Percentiles rank a stretch among this genome's conserved stretches.
Conservation (phyloP, 352 stramenopile species). For the Phytophthora crassamura region DNA sequence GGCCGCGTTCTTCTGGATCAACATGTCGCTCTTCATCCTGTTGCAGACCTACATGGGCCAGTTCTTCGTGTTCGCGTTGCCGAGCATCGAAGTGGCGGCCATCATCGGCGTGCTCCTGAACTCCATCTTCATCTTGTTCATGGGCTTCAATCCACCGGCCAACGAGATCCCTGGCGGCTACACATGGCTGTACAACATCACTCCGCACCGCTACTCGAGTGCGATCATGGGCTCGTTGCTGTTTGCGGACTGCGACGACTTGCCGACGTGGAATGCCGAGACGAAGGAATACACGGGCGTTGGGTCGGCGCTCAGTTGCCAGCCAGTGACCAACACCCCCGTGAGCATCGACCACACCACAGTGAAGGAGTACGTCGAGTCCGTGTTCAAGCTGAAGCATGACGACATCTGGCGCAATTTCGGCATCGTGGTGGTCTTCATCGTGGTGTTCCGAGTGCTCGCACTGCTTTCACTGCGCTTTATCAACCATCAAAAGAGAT, state of each 20-base stretch:
- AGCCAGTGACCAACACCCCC: slow-evolving; percentile 2
- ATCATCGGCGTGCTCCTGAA: slow-evolving; percentile 43
- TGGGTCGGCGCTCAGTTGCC: not conserved
- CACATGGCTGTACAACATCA: slow-evolving; percentile 47
- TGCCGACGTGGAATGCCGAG: slow-evolving; percentile 20
- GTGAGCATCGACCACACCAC: slow-evolving; percentile 3
- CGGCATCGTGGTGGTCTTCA: slow-evolving; percentile 27
- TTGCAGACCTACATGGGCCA: slow-evolving; percentile 54
- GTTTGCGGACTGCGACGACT: slow-evolving; percentile 32
- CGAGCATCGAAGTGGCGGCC: slow-evolving; percentile 38
- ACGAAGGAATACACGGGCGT: not conserved
- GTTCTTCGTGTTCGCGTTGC: slow-evolving; percentile 45
- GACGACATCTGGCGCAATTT: slow-evolving; percentile 32
- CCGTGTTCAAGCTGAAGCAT: slow-evolving; percentile 31
- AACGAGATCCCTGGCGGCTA: slow-evolving; percentile 54
- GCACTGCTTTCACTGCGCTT: slow-evolving; percentile 10
- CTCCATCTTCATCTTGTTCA: slow-evolving; percentile 58
- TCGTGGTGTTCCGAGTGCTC: slow-evolving; percentile 18
- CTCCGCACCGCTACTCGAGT: slow-evolving; percentile 28
- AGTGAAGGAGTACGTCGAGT: slow-evolving; percentile 33
- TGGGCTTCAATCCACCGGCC: slow-evolving; percentile 57
- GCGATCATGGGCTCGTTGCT: slow-evolving; percentile 25
- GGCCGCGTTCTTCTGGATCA: slow-evolving; percentile 54
- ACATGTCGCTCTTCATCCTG: slow-evolving; percentile 46
- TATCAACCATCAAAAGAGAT: too few relatives aligned